Evolutionary conservation across 1,139 yeast species (phyloP).

Genomic region (Diutina pseudorugosa): DNA sequence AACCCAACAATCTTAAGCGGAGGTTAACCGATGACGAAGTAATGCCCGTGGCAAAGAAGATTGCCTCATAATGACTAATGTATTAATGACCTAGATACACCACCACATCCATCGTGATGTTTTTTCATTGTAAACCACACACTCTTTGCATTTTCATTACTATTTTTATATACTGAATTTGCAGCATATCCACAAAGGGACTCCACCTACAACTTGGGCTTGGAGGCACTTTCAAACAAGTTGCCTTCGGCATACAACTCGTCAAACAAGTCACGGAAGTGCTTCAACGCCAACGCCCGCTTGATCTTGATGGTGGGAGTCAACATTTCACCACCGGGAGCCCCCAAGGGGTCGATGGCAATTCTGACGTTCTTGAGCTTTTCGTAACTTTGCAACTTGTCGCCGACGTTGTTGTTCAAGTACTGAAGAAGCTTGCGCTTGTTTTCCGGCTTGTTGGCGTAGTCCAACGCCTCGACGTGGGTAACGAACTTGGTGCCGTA

Average conservation of each 20-base stretch:
- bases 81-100: not conserved
- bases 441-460: constrained; percentile 10
- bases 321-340: constrained; percentile 24
- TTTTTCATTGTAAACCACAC: too few species aligned
- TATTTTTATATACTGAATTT: not conserved
- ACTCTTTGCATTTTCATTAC: not conserved
- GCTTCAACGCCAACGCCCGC: constrained; percentile 24
- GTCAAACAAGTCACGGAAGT: constrained; percentile 14
- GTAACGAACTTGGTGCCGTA: not conserved
- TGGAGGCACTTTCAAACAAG: constrained; percentile 9
- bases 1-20: not conserved
- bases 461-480: not conserved
- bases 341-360: constrained; percentile 24
- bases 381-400: constrained; percentile 23
- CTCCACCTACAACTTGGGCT: constrained; percentile 10
- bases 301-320: constrained; percentile 32
- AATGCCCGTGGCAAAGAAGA: not conserved
- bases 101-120: too few species aligned
- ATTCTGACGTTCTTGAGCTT: constrained; percentile 23
- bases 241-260: constrained; percentile 30
- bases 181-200: not conserved
- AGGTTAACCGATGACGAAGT: not conserved
- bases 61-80: constrained; percentile 2
- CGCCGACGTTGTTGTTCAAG: constrained; percentile 17
- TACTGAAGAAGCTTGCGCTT: constrained; percentile 15